Conservation (phyloP, 345 rosid species). For the Durio zibethinus region DNA sequence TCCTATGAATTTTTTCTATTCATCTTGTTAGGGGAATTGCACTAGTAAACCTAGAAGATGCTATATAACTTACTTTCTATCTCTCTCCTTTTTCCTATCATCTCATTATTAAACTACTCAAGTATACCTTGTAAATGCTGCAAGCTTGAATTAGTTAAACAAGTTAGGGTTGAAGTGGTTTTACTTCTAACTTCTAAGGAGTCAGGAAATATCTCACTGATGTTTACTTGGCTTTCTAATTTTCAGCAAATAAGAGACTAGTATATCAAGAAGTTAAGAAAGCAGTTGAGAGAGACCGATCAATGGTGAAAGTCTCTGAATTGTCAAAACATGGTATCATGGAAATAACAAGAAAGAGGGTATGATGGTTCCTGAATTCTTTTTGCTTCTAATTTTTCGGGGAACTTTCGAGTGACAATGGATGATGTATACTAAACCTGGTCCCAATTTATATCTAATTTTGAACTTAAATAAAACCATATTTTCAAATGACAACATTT, state of each 20-base stretch:
- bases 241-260: slow-evolving; percentile 84
- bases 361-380: slow-evolving; percentile 29
- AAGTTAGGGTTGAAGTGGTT: neutral
- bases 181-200: neutral
- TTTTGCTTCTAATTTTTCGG: slow-evolving; percentile 14
- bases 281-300: slow-evolving; percentile 90
- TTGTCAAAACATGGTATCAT: slow-evolving; percentile 91
- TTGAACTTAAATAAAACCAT: neutral
- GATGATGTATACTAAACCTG: neutral
- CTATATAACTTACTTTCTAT: neutral
- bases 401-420: slow-evolving; percentile 9
- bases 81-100: neutral
- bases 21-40: neutral
- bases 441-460: neutral
- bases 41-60: neutral
- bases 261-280: slow-evolving; percentile 91
- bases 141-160: neutral
- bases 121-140: neutral
- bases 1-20: neutral
- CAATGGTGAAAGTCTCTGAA: slow-evolving; percentile 87
- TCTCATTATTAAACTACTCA: neutral
- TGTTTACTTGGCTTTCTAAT: slow-evolving; percentile 14
- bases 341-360: slow-evolving; percentile 99
- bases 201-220: slow-evolving; percentile 1
- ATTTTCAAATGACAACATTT: neutral